Percentiles rank a stretch among this genome's conserved stretches.
phyloP scores from a whole-genome alignment of 148 eudicot genomes.

The Vaccinium darrowii region DNA sequence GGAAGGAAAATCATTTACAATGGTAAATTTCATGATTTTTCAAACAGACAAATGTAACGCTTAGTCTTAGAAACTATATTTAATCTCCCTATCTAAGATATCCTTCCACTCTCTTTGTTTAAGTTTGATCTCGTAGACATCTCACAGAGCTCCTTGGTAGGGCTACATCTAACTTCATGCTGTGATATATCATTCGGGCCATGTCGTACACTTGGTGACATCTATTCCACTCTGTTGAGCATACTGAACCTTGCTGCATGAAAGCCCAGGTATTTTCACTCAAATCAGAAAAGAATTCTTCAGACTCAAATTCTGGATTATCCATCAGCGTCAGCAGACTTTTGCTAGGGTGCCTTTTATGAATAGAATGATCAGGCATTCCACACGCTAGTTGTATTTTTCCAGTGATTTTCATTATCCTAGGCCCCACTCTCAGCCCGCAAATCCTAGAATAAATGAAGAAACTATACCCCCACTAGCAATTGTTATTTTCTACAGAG shows the following conservation, averaged over 20 bases:
- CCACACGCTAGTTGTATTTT: neutral
- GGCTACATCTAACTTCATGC: neutral
- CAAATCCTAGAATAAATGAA: neutral
- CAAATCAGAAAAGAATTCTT: neutral
- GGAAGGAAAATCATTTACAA: neutral
- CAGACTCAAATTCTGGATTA: neutral
- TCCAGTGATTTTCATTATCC: neutral
- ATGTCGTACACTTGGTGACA: neutral
- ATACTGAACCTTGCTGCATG: neutral
- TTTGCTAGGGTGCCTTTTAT: neutral
- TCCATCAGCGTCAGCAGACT: neutral
- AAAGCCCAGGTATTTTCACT: neutral
- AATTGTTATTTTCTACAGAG: neutral
- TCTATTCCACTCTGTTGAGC: neutral
- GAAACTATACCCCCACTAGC: neutral
- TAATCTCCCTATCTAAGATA: neutral
- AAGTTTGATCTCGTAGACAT: neutral
- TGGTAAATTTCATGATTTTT: neutral
- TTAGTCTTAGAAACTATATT: neutral
- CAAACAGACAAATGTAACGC: neutral
- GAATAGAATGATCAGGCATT: neutral
- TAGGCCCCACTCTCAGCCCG: neutral
- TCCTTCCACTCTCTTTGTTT: neutral
- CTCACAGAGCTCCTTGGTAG: neutral
- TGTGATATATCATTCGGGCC: neutral